Evolutionary conservation across 352 stramenopile species (phyloP).

Genomic region (Phytophthora pistaciae): DNA sequence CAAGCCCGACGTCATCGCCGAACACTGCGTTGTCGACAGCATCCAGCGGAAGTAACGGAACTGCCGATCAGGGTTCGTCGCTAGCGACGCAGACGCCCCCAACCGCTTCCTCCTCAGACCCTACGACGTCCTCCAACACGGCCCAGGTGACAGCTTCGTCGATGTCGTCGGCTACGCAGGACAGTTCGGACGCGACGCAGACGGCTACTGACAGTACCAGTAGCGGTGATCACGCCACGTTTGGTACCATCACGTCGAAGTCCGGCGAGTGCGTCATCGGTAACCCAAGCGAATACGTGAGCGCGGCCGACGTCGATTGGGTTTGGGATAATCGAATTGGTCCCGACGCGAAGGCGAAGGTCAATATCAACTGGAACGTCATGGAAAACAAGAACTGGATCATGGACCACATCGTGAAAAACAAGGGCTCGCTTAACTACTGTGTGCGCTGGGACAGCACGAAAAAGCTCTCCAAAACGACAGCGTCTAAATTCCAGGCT

Average conservation of each 20-base stretch:
- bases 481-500: constrained; percentile 36
- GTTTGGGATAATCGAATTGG: constrained; percentile 15
- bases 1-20: not conserved
- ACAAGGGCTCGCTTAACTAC: constrained; percentile 43
- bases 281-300: constrained; percentile 22
- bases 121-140: not conserved
- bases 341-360: not conserved
- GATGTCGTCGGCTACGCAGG: not conserved
- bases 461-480: constrained; percentile 37
- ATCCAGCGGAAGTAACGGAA: not conserved
- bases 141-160: too few species aligned
- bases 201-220: not conserved
- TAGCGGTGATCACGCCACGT: constrained; percentile 13
- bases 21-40: not conserved
- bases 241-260: constrained; percentile 18
- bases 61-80: not conserved
- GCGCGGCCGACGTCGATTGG: constrained; percentile 3
- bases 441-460: constrained; percentile 44
- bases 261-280: constrained; percentile 17
- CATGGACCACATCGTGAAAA: constrained; percentile 42
- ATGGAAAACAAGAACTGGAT: constrained; percentile 30
- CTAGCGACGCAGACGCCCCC: not conserved
- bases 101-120: not conserved
- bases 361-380: constrained; percentile 10
- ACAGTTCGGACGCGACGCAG: not conserved